phyloP scores from a whole-genome alignment of 2,329 filamentous ascomycete species.

The Neodidymelliopsis sp. region DNA sequence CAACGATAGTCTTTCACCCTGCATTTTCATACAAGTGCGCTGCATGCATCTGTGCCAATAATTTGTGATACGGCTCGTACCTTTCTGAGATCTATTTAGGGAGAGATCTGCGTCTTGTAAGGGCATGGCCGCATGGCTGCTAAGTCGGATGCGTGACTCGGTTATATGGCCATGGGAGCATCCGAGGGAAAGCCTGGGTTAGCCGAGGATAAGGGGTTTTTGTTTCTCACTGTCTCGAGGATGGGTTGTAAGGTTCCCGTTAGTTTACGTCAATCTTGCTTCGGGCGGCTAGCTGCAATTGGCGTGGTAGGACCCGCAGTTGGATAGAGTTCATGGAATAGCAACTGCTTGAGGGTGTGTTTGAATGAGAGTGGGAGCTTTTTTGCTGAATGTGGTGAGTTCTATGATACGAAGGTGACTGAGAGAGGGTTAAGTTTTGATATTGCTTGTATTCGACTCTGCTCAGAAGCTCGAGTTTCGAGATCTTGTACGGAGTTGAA shows the following conservation, averaged over 20 bases:
- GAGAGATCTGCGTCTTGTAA: not conserved
- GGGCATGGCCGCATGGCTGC: not conserved
- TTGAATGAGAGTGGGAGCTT: no score
- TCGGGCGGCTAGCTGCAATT: constrained; percentile 11
- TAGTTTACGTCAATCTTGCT: not conserved
- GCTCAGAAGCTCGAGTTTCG: no score
- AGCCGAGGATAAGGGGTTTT: not conserved
- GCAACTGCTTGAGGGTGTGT: not conserved
- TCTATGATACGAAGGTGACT: no score
- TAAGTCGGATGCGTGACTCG: not conserved
- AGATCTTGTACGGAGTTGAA: no score
- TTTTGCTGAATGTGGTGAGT: no score
- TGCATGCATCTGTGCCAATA: not conserved
- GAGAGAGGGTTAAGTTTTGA: no score
- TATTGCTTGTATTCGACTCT: no score
- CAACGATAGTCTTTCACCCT: not conserved
- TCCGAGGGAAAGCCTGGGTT: not conserved
- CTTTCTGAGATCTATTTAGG: no score
- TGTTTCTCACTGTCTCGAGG: no score
- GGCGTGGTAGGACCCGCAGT: not conserved
- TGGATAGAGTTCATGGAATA: not conserved
- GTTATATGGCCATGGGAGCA: constrained; percentile 6
- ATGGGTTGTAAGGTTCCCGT: not conserved
- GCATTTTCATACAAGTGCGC: not conserved
- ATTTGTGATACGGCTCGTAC: no score